Percentiles rank a stretch among this genome's conserved stretches.
Evolutionary conservation across 495 filamentous ascomycete species (phyloP).

Genomic region (Penicillium pancosmium): DNA sequence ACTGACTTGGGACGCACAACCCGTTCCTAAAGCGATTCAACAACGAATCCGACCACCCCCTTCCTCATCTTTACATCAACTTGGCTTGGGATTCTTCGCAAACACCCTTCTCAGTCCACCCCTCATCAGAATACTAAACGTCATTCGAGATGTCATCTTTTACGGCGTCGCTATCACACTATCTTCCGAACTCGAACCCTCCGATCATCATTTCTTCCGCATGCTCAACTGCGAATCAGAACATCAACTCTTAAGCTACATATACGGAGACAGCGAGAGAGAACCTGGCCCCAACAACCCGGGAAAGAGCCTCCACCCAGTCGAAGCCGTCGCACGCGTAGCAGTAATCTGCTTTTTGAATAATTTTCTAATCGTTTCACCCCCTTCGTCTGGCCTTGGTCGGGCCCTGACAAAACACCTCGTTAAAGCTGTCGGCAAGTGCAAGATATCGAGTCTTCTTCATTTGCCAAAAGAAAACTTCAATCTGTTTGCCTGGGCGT

Average conservation of each 20-base stretch:
- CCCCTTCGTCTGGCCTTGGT: constrained; percentile 35
- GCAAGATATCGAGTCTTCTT: constrained; percentile 22
- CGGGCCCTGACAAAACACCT: constrained; percentile 41
- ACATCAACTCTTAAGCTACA: constrained; percentile 40
- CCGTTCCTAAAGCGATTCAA: constrained; percentile 29
- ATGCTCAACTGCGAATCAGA: constrained; percentile 35
- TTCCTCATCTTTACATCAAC: constrained; percentile 26
- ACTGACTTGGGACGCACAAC: constrained; percentile 34
- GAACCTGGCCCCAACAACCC: background rate
- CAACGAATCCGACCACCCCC: constrained; percentile 29
- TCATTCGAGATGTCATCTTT: constrained; percentile 32
- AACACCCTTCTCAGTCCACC: constrained; percentile 29
- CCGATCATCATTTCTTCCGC: constrained; percentile 35
- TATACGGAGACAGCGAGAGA: constrained; percentile 21
- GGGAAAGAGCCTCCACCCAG: constrained; percentile 22
- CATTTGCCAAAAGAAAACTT: constrained; percentile 26
- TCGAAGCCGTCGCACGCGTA: constrained; percentile 35
- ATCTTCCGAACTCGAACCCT: constrained; percentile 12
- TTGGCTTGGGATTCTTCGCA: constrained; percentile 31
- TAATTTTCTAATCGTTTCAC: constrained; percentile 37
- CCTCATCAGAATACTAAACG: constrained; percentile 26
- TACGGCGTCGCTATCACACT: constrained; percentile 24
- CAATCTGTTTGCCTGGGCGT: constrained; percentile 32
- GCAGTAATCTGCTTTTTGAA: constrained; percentile 38
- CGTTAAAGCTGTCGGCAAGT: constrained; percentile 20